Conservation (phyloP, 2,329 filamentous ascomycete genomes). For the Aspergillus sp. region DNA sequence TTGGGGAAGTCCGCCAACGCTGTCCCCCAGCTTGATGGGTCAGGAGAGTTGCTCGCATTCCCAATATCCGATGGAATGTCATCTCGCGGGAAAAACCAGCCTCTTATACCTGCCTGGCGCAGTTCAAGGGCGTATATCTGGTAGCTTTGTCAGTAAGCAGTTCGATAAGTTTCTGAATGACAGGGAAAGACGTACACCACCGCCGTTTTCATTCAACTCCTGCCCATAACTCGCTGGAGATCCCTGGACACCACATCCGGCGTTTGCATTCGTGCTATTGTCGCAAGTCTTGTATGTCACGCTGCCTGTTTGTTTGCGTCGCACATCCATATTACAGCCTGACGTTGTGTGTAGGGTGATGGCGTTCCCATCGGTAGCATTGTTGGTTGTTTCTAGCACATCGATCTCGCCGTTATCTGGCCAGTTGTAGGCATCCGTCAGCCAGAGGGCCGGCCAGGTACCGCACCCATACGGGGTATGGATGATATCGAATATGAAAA, state of each 20-base stretch:
- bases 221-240: conserved; percentile 49
- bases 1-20: conserved; percentile 65
- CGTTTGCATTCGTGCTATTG: conserved; percentile 52
- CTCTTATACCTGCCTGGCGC: conserved; percentile 59
- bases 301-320: conserved; percentile 54
- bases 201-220: conserved; percentile 54
- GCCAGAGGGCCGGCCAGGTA: conserved; percentile 67
- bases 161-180: not conserved
- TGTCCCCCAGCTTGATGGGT: conserved; percentile 62
- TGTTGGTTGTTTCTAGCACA: conserved; percentile 60
- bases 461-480: conserved; percentile 65
- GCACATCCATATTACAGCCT: conserved; percentile 55
- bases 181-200: conserved; percentile 44
- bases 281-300: conserved; percentile 50
- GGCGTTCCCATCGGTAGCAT: conserved; percentile 55
- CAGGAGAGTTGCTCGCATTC: conserved; percentile 44
- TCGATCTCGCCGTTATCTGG: conserved; percentile 66
- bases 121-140: conserved; percentile 61
- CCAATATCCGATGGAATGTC: conserved; percentile 52
- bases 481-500: conserved; percentile 67
- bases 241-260: conserved; percentile 58
- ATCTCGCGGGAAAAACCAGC: conserved; percentile 59
- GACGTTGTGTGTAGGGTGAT: conserved; percentile 61
- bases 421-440: conserved; percentile 62
- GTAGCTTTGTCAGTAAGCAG: not conserved